These are phyloP conservation scores for Lasiosphaeria miniovina DNA, from an alignment of 495 filamentous ascomycete species.

Conservation along the genomic window DNA sequence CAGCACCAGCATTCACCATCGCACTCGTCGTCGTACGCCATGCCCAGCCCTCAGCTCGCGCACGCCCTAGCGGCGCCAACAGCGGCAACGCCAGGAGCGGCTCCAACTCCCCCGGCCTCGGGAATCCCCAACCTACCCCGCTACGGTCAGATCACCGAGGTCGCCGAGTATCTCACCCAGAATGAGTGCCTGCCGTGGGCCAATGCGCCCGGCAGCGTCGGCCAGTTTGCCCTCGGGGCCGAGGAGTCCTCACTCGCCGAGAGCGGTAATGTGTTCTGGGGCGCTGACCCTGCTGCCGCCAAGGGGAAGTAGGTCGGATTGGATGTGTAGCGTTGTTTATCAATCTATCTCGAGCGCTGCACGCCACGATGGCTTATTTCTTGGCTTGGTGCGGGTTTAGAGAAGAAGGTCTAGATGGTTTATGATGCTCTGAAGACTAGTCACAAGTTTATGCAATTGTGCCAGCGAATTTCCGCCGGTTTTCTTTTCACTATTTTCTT, in stretches of 20 bases:
- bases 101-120: not conserved
- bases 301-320: slow-evolving; percentile 1
- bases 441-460: too few relatives aligned
- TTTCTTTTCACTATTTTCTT: too few relatives aligned
- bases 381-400: too few relatives aligned
- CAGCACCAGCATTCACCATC: slow-evolving; percentile 16
- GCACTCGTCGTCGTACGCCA: slow-evolving; percentile 16
- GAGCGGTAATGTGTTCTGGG: slow-evolving; percentile 29
- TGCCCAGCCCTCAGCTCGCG: slow-evolving; percentile 17
- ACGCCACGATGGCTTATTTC: too few relatives aligned
- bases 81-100: slow-evolving; percentile 5
- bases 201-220: slow-evolving; percentile 36
- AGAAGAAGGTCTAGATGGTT: too few relatives aligned
- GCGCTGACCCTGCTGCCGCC: slow-evolving; percentile 15
- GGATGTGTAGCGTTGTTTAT: not conserved
- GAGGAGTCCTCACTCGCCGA: slow-evolving; percentile 20
- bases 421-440: too few relatives aligned
- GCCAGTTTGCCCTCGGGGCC: slow-evolving; percentile 41
- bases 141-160: slow-evolving; percentile 22
- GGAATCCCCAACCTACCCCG: slow-evolving; percentile 16
- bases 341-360: too few relatives aligned
- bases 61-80: slow-evolving; percentile 2
- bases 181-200: slow-evolving; percentile 34
- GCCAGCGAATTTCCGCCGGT: too few relatives aligned
- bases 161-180: slow-evolving; percentile 28